A percentile compares a stretch with the other conserved stretches of the same genome.
Evolutionary conservation across 2,329 filamentous ascomycete species (phyloP).

Genomic region (Zarea fungicola): DNA sequence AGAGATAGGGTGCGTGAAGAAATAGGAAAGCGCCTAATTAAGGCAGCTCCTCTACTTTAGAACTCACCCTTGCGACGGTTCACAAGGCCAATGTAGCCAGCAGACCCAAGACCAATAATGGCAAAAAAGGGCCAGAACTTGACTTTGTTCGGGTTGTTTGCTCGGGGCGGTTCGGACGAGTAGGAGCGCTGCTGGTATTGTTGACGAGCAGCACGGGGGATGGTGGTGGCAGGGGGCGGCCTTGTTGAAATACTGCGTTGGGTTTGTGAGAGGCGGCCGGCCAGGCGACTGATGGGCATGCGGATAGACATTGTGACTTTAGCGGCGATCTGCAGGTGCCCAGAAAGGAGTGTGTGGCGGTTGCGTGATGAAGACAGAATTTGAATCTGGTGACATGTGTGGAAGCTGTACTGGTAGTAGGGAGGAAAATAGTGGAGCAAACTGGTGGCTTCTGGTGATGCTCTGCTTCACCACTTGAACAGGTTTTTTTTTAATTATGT

Average conservation of each 20-base stretch:
- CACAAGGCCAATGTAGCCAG: slow-evolving; percentile 46
- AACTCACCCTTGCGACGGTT: slow-evolving; percentile 45
- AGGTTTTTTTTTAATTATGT: too few relatives aligned
- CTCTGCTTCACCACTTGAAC: too few relatives aligned
- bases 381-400: too few relatives aligned
- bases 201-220: slow-evolving; percentile 16
- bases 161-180: slow-evolving; percentile 33
- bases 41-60: neutral
- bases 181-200: slow-evolving; percentile 33
- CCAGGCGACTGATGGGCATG: slow-evolving; percentile 23
- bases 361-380: too few relatives aligned
- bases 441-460: too few relatives aligned
- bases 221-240: slow-evolving; percentile 12
- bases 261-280: slow-evolving; percentile 17
- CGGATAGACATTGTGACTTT: slow-evolving; percentile 27
- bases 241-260: slow-evolving; percentile 9
- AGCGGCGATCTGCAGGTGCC: neutral
- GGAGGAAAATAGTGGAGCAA: too few relatives aligned
- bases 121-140: slow-evolving; percentile 56
- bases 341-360: neutral
- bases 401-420: too few relatives aligned
- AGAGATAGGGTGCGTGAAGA: too few relatives aligned
- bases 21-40: too few relatives aligned
- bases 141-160: slow-evolving; percentile 31
- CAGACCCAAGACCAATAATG: slow-evolving; percentile 43